Conservation (phyloP, 345 rosid species). For the Turnera subulata region DNA sequence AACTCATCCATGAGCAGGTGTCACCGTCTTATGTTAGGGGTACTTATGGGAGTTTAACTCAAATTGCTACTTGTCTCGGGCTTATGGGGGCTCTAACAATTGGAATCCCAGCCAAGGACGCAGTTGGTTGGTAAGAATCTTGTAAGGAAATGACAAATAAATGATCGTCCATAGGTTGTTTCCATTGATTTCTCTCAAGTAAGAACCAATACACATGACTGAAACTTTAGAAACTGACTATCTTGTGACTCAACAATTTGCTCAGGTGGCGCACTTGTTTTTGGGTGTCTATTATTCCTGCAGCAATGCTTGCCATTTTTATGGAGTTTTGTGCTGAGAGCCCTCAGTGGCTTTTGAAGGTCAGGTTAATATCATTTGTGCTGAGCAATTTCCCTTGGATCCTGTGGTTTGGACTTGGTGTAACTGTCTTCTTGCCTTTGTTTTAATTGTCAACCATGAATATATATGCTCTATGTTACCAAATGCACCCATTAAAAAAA, state of each 20-base stretch:
- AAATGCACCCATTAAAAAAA: too few relatives aligned
- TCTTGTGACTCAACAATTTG: background rate
- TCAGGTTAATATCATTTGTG: conserved; percentile 19
- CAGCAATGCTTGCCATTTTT: conserved; percentile 58
- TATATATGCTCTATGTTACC: too few relatives aligned
- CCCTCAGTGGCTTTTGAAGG: conserved; percentile 99
- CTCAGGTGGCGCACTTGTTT: conserved; percentile 97
- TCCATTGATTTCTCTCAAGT: conserved; percentile 1
- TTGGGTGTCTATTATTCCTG: conserved; percentile 70
- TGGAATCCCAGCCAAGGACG: conserved; percentile 78
- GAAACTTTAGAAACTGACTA: background rate
- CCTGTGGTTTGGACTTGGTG: conserved; percentile 2
- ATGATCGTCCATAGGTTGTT: conserved; percentile 4
- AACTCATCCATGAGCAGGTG: conserved; percentile 41
- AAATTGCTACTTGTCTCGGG: conserved; percentile 84
- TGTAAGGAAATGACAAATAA: conserved; percentile 7
- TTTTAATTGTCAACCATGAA: too few relatives aligned
- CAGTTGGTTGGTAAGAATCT: conserved; percentile 62
- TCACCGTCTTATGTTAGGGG: conserved; percentile 92
- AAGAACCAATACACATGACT: background rate
- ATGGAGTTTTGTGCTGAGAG: conserved; percentile 85
- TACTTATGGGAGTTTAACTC: conserved; percentile 80
- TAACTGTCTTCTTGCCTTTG: background rate
- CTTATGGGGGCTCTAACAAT: conserved; percentile 59
- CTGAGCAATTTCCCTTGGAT: background rate